Conservation (phyloP, 495 filamentous ascomycete species). For the Aspergillus heteromorphus region DNA sequence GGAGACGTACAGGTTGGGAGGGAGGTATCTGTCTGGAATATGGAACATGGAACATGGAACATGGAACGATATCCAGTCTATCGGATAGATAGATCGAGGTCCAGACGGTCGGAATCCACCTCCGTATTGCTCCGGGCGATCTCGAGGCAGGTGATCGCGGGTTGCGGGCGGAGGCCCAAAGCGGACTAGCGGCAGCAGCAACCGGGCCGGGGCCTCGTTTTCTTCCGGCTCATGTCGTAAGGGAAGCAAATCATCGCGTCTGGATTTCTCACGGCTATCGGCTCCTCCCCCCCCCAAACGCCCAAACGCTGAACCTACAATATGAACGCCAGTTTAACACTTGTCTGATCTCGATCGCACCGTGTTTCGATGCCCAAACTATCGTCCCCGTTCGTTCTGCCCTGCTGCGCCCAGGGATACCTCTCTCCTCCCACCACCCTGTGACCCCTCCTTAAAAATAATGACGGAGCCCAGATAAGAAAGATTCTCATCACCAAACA, state of each 20-base stretch:
- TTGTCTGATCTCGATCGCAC: conserved; percentile 1
- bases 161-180: conserved; percentile 16
- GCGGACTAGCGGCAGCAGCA: conserved; percentile 33
- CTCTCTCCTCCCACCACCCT: conserved; percentile 9
- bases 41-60: too few species aligned
- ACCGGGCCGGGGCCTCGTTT: conserved; percentile 30
- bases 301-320: conserved; percentile 6
- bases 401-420: conserved; percentile 20
- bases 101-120: too few species aligned
- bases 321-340: conserved; percentile 6
- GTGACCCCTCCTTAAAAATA: conserved; percentile 24
- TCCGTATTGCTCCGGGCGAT: neutral
- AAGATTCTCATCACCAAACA: conserved; percentile 34
- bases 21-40: neutral
- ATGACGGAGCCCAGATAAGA: conserved; percentile 39
- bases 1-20: neutral
- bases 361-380: conserved; percentile 20
- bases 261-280: conserved; percentile 29
- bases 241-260: conserved; percentile 34
- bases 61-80: too few species aligned
- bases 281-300: neutral
- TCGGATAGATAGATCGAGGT: too few species aligned
- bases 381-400: conserved; percentile 9
- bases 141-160: neutral
- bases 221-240: conserved; percentile 17